Percentiles rank a stretch among this genome's conserved stretches.
These are phyloP conservation scores for Pseudogymnoascus sp. DNA, from an alignment of 2,329 filamentous ascomycete species.

Conservation along the genomic window DNA sequence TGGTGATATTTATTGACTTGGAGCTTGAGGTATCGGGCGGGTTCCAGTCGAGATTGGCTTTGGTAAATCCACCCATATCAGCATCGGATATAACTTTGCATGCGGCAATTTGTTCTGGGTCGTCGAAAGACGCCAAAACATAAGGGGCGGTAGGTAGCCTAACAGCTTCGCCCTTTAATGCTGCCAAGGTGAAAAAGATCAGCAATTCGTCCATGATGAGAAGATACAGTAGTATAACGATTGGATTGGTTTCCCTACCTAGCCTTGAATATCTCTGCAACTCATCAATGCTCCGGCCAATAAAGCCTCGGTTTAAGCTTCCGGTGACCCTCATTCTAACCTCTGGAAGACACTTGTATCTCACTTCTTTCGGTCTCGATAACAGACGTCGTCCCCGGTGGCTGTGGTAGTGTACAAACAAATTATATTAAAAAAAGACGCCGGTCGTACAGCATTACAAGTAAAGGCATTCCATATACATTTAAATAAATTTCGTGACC, in stretches of 20 bases:
- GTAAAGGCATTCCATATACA: constrained; percentile 2
- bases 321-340: constrained; percentile 42
- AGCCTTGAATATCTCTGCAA: constrained; percentile 48
- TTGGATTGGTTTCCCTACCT: constrained; percentile 34
- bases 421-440: background rate
- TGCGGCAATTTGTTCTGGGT: constrained; percentile 36
- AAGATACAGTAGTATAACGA: background rate
- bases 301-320: constrained; percentile 44
- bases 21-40: constrained; percentile 20
- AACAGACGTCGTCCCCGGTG: background rate
- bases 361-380: background rate
- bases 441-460: background rate
- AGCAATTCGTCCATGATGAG: background rate
- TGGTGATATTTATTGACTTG: constrained; percentile 26
- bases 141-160: constrained; percentile 55
- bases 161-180: constrained; percentile 59
- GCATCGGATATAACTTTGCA: constrained; percentile 78
- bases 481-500: background rate
- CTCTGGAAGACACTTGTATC: background rate
- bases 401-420: background rate
- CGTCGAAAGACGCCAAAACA: constrained; percentile 55
- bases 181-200: constrained; percentile 34
- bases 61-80: constrained; percentile 80
- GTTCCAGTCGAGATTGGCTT: constrained; percentile 53
- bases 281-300: constrained; percentile 50